Evolutionary conservation across 371 early-diverging fungal species (phyloP).

Genomic region (Haplosporangium sp.): DNA sequence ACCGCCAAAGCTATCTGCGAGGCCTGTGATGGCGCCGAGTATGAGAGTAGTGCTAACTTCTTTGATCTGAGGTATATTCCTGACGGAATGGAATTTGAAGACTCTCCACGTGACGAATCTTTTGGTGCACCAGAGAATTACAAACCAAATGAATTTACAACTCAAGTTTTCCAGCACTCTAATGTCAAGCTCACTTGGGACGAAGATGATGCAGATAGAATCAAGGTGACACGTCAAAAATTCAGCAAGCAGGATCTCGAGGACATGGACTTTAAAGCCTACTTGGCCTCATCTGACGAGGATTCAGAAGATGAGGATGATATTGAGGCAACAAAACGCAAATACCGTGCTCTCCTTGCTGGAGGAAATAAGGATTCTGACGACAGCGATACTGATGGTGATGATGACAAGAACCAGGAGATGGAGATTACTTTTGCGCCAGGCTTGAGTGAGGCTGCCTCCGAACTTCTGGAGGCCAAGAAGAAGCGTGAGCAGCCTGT

Average conservation of each 20-base stretch:
- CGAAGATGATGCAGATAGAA: constrained; percentile 90
- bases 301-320: constrained; percentile 72
- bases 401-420: constrained; percentile 71
- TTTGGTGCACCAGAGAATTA: constrained; percentile 83
- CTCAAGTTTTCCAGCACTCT: constrained; percentile 92
- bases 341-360: constrained; percentile 76
- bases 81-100: constrained; percentile 89
- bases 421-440: constrained; percentile 98
- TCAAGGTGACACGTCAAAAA: constrained; percentile 80
- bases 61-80: constrained; percentile 98
- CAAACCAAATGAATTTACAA: constrained; percentile 83
- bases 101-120: constrained; percentile 75
- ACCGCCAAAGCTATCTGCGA: constrained; percentile 89
- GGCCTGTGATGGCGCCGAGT: constrained; percentile 94
- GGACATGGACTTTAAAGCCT: constrained; percentile 91
- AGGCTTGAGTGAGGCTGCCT: constrained; percentile 84
- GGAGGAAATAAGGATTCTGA: constrained; percentile 61
- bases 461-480: constrained; percentile 67
- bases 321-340: constrained; percentile 65
- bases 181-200: constrained; percentile 98
- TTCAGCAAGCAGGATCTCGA: constrained; percentile 92
- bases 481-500: constrained; percentile 57
- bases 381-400: constrained; percentile 61
- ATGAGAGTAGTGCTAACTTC: constrained; percentile 92
- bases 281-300: constrained; percentile 85